Evolutionary conservation across 2,329 filamentous ascomycete genomes (phyloP).

Genomic region (Verticillium albo-atrum): DNA sequence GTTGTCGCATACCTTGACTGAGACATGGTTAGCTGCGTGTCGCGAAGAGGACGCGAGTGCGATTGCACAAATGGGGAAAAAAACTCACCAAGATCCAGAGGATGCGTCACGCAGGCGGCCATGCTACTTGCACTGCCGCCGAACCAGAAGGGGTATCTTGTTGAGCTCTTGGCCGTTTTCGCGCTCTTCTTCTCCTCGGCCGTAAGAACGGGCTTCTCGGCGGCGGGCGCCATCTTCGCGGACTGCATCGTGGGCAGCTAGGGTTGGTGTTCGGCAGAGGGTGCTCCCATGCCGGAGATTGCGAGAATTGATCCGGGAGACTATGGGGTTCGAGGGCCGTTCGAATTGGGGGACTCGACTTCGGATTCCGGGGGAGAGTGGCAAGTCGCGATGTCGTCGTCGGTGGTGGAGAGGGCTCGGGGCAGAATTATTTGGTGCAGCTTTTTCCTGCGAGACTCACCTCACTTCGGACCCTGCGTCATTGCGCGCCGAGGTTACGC

Average conservation of each 20-base stretch:
- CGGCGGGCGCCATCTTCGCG: conserved; percentile 13
- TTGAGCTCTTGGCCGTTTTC: conserved; percentile 33
- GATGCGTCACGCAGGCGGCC: conserved; percentile 89
- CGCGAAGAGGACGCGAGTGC: neutral
- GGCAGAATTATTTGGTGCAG: neutral
- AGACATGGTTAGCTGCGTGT: neutral
- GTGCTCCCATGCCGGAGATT: conserved; percentile 5
- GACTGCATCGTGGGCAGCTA: conserved; percentile 18
- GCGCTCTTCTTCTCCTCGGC: conserved; percentile 13
- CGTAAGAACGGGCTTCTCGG: conserved; percentile 6
- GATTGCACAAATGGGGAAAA: neutral
- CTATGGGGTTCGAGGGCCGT: too few species aligned
- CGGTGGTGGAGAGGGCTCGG: neutral
- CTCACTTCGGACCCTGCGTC: neutral
- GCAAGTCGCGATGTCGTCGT: neutral
- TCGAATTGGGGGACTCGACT: too few species aligned
- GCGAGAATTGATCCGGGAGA: neutral
- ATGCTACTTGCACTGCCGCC: conserved; percentile 91
- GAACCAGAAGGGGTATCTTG: conserved; percentile 86
- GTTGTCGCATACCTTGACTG: conserved; percentile 3
- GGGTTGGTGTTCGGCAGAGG: neutral
- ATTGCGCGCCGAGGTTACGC: conserved; percentile 1
- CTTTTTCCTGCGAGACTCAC: conserved; percentile 1
- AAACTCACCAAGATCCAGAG: conserved; percentile 78
- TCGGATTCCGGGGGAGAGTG: neutral